phyloP scores from a whole-genome alignment of 2,329 filamentous ascomycete genomes.

The Ascochyta koolunga region DNA sequence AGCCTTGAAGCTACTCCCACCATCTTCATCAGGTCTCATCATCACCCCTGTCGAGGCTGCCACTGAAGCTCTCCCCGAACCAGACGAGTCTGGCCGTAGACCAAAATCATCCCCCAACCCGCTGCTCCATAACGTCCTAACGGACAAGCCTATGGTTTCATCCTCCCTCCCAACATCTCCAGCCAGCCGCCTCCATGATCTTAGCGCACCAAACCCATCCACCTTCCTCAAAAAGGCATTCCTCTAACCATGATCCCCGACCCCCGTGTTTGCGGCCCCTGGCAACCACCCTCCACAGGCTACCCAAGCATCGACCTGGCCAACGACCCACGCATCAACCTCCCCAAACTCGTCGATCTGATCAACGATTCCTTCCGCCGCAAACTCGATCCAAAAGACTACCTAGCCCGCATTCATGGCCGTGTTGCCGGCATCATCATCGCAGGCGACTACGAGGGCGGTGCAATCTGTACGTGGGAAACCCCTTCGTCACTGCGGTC shows the following conservation, averaged over 20 bases:
- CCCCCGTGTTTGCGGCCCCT: conserved; percentile 63
- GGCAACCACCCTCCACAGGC: conserved; percentile 69
- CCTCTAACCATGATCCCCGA: conserved; percentile 84
- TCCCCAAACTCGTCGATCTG: conserved; percentile 79
- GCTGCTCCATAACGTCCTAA: conserved; percentile 92
- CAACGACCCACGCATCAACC: conserved; percentile 76
- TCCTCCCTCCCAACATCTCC: conserved; percentile 76
- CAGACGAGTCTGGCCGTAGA: conserved; percentile 54
- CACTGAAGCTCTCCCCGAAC: conserved; percentile 49
- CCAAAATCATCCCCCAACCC: conserved; percentile 74
- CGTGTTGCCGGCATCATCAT: conserved; percentile 91
- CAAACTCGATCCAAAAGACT: conserved; percentile 81
- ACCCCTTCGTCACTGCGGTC: conserved; percentile 52
- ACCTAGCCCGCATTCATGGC: conserved; percentile 78
- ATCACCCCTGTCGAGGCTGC: conserved; percentile 87
- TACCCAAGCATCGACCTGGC: conserved; percentile 70
- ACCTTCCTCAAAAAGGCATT: conserved; percentile 92
- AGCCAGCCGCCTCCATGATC: conserved; percentile 34
- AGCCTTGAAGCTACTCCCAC: conserved; percentile 76
- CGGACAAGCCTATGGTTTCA: conserved; percentile 90
- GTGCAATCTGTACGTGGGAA: conserved; percentile 95
- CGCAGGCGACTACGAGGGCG: conserved; percentile 94
- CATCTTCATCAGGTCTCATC: conserved; percentile 84
- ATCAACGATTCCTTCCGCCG: conserved; percentile 94
- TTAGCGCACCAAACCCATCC: conserved; percentile 58